Percentiles rank a stretch among this genome's conserved stretches.
phyloP scores from a whole-genome alignment of 768 basidiomycete genomes.

The Lactarius tabidus region DNA sequence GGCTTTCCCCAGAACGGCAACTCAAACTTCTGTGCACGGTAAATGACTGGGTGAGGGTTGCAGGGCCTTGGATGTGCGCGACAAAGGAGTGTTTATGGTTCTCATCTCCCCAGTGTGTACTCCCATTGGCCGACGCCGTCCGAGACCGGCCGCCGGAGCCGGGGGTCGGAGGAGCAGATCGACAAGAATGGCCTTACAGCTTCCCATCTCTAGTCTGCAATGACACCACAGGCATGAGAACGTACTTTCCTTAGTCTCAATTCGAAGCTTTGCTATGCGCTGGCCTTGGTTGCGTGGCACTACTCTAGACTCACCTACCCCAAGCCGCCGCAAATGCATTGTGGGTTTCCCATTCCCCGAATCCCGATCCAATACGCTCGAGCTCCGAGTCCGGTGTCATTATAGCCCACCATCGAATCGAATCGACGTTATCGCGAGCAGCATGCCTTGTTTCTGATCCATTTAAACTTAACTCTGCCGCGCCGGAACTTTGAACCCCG shows the following conservation, averaged over 20 bases:
- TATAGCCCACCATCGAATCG: background rate
- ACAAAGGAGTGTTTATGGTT: background rate
- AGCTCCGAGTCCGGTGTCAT: background rate
- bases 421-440: background rate
- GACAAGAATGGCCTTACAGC: background rate
- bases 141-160: conserved; percentile 9
- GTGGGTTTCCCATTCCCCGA: background rate
- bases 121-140: background rate
- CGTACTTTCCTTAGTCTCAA: background rate
- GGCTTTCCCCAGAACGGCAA: background rate
- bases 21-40: background rate
- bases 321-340: too few species aligned
- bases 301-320: background rate
- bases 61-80: background rate
- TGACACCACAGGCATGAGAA: background rate
- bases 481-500: background rate
- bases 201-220: background rate
- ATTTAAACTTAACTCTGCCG: background rate
- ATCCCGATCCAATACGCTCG: background rate
- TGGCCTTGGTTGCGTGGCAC: background rate
- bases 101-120: background rate
- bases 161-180: background rate
- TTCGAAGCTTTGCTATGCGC: background rate
- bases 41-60: background rate
- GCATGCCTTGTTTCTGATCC: background rate